These are phyloP conservation scores for Penicillium mononematosum DNA, from an alignment of 495 filamentous ascomycete genomes.

Conservation along the genomic window DNA sequence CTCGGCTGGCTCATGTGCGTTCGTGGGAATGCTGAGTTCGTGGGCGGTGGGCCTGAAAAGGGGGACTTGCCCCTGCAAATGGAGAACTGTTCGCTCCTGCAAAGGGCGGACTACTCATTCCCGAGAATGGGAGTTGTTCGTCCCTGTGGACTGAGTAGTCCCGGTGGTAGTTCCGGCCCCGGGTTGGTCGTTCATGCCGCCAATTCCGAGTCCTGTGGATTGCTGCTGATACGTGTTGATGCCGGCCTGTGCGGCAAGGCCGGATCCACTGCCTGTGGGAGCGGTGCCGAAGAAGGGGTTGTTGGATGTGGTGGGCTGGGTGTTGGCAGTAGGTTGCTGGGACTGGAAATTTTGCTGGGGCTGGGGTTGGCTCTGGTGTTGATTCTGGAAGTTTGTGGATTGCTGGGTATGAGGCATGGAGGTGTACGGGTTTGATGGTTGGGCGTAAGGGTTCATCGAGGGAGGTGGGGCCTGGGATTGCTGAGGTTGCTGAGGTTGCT, in stretches of 20 bases:
- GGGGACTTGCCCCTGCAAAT: conserved; percentile 13
- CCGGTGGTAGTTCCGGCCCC: not conserved
- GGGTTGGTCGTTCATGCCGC: conserved; percentile 11
- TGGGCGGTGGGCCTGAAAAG: conserved; percentile 16
- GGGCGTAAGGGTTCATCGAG: conserved; percentile 23
- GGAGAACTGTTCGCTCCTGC: conserved; percentile 15
- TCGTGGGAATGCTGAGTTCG: conserved; percentile 22
- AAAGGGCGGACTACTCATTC: conserved; percentile 16
- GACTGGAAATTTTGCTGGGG: conserved; percentile 24
- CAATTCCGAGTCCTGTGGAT: conserved; percentile 20
- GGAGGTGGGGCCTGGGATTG: conserved; percentile 23
- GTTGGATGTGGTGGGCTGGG: conserved; percentile 22
- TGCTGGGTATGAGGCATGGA: conserved; percentile 29
- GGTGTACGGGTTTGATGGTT: conserved; percentile 23
- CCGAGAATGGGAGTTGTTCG: conserved; percentile 15
- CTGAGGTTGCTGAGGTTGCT: conserved; percentile 11
- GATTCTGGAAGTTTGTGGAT: conserved; percentile 17
- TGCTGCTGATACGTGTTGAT: conserved; percentile 16
- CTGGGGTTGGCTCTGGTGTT: conserved; percentile 29
- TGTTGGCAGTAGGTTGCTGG: not conserved
- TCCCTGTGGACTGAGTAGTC: conserved; percentile 1
- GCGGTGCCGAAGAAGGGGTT: conserved; percentile 42
- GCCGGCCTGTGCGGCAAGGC: conserved; percentile 28
- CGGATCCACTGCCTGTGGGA: conserved; percentile 16
- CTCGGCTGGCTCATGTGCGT: conserved; percentile 85